Conservation (phyloP, 2,329 filamentous ascomycete genomes). For the Fusarium equiseti region DNA sequence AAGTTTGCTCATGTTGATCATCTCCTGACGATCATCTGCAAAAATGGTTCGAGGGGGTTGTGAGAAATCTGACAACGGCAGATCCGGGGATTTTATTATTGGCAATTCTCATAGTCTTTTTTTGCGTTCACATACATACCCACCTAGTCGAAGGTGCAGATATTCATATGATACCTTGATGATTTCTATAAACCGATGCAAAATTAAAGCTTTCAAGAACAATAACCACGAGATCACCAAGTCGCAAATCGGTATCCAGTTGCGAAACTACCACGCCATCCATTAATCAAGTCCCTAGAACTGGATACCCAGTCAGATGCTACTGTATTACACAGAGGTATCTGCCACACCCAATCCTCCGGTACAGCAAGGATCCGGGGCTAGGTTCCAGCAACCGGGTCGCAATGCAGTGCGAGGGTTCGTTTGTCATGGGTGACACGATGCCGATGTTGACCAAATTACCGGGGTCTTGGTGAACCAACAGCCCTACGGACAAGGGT, state of each 20-base stretch:
- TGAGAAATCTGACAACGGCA: not conserved
- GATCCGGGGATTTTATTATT: not conserved
- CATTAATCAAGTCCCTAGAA: not conserved
- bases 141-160: not conserved
- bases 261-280: not conserved
- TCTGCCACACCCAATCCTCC: not conserved
- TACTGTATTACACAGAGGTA: not conserved
- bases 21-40: constrained; percentile 15
- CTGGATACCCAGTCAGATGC: not conserved
- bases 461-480: not conserved
- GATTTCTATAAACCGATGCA: not conserved
- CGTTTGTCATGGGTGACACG: not conserved
- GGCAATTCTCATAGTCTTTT: not conserved
- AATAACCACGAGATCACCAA: not conserved
- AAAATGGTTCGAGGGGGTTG: not conserved
- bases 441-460: not conserved
- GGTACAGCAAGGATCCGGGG: not conserved
- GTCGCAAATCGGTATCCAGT: not conserved
- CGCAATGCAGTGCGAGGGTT: not conserved
- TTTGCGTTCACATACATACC: not conserved
- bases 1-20: constrained; percentile 14
- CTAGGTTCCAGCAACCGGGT: not conserved
- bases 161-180: not conserved
- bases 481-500: constrained; percentile 1
- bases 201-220: not conserved